Conservation (phyloP, 176 grass and related monocot genomes). For the Oryza officinalis region DNA sequence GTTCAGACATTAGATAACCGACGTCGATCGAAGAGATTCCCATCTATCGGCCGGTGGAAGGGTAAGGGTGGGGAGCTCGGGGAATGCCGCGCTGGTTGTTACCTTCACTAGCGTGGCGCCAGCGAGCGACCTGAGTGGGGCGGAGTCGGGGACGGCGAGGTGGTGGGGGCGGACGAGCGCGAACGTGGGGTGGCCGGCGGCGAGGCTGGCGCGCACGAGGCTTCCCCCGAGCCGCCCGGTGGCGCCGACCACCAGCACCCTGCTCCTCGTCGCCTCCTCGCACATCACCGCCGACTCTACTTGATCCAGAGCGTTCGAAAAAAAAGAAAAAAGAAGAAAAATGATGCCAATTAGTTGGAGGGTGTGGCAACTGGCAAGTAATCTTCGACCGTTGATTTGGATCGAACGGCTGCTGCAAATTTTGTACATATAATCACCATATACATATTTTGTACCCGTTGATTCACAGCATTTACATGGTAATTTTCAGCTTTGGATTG, state of each 20-base stretch:
- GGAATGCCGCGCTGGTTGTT: not conserved
- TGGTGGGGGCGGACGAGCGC: slow-evolving; percentile 70
- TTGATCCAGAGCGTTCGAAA: not conserved
- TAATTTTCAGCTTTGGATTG: not conserved
- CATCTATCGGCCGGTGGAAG: not conserved
- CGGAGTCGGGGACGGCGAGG: slow-evolving; percentile 20
- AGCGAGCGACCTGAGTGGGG: slow-evolving; percentile 49
- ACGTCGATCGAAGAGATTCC: not conserved
- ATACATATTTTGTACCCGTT: not conserved
- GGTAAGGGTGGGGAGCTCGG: not conserved
- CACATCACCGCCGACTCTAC: slow-evolving; percentile 23
- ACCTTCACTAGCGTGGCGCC: slow-evolving; percentile 75
- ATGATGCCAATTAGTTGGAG: not conserved
- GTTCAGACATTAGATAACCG: not conserved
- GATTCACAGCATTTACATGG: not conserved
- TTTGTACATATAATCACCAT: not conserved
- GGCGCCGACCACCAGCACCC: slow-evolving; percentile 79
- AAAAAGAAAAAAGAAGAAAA: not conserved
- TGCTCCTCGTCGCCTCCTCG: slow-evolving; percentile 45
- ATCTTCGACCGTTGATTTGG: not conserved
- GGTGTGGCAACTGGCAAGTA: not conserved
- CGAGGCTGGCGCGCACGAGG: slow-evolving; percentile 65
- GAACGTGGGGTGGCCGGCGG: slow-evolving; percentile 62
- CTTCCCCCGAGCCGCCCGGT: slow-evolving; percentile 64
- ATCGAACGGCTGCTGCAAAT: not conserved